phyloP scores from a whole-genome alignment of 208 protist genomes.

The Wallacemonas sp. region DNA sequence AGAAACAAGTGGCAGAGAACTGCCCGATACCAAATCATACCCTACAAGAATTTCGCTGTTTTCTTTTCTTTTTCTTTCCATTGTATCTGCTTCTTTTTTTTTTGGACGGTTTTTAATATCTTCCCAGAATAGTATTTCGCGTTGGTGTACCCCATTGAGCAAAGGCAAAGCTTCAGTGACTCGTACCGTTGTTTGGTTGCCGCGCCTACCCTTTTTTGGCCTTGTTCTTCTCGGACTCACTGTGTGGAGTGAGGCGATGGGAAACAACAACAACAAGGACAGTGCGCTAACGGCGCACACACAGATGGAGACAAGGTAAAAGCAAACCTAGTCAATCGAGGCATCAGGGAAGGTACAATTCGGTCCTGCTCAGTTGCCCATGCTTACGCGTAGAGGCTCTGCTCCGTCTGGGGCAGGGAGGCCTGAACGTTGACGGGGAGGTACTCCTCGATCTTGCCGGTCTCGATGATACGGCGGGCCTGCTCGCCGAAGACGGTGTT shows the following conservation, averaged over 20 bases:
- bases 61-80: conserved; percentile 8
- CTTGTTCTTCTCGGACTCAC: too few species aligned
- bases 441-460: conserved; percentile 86
- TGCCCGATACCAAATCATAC: conserved; percentile 10
- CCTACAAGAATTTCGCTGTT: neutral
- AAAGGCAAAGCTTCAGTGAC: too few species aligned
- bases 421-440: conserved; percentile 83
- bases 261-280: too few species aligned
- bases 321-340: neutral
- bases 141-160: neutral
- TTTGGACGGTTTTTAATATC: neutral
- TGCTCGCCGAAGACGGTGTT: conserved; percentile 92
- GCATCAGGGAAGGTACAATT: neutral
- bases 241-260: too few species aligned
- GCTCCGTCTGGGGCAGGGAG: conserved; percentile 59
- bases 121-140: neutral
- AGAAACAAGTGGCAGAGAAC: conserved; percentile 7
- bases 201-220: too few species aligned
- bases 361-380: neutral
- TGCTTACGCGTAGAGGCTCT: conserved; percentile 61
- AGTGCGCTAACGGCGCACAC: too few species aligned
- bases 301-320: too few species aligned
- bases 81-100: conserved; percentile 4
- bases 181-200: too few species aligned
- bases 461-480: conserved; percentile 75